Evolutionary conservation across 345 rosid species (phyloP).

Genomic region (Dimocarpus longan): DNA sequence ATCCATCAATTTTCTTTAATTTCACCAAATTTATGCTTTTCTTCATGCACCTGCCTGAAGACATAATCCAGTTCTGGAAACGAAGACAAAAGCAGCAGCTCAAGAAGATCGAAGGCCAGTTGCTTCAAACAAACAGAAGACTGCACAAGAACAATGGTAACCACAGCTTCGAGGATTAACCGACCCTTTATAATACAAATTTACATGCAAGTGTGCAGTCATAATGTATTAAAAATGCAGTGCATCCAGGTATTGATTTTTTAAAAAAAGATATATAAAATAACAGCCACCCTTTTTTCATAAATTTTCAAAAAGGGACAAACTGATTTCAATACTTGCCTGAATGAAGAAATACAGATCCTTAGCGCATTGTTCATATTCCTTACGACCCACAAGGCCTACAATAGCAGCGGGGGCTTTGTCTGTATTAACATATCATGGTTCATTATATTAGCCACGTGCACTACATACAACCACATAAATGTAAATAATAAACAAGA

Average conservation of each 20-base stretch:
- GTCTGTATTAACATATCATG: constrained; percentile 45
- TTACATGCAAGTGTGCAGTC: too few species aligned
- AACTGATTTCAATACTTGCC: constrained; percentile 42
- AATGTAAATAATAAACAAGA: constrained; percentile 11
- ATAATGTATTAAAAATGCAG: too few species aligned
- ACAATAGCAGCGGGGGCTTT: constrained; percentile 84
- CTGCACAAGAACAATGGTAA: constrained; percentile 42
- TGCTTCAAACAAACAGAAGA: constrained; percentile 82
- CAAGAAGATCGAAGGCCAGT: constrained; percentile 72
- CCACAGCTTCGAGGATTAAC: background rate
- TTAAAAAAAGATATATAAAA: background rate
- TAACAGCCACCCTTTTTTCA: background rate
- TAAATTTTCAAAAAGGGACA: background rate
- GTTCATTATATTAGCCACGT: background rate
- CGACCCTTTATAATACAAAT: too few species aligned
- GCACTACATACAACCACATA: background rate
- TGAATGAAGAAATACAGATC: constrained; percentile 95
- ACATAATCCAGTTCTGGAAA: constrained; percentile 73
- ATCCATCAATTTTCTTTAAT: constrained; percentile 36
- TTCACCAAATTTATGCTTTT: constrained; percentile 77
- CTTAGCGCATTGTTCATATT: constrained; percentile 87
- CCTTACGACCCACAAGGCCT: constrained; percentile 86
- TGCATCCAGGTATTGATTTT: too few species aligned
- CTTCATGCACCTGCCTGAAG: constrained; percentile 68
- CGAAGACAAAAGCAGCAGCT: constrained; percentile 70